Conservation (phyloP, 2,329 filamentous ascomycete genomes). For the Fonsecaea monophora region DNA sequence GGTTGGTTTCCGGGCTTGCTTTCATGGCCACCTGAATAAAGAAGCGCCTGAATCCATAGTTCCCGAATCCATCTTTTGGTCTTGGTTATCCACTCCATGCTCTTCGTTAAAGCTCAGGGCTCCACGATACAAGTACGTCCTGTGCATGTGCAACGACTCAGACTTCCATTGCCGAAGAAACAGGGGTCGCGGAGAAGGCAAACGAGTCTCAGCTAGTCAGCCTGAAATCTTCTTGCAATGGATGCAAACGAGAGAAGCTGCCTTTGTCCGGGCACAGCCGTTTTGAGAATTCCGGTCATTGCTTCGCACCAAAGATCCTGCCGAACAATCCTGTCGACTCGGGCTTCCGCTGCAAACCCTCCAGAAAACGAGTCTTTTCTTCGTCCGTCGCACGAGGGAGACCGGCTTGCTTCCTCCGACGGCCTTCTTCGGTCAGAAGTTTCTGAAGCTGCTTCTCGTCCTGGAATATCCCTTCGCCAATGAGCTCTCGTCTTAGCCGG, state of each 20-base stretch:
- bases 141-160: too few relatives aligned
- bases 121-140: too few relatives aligned
- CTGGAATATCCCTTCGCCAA: constrained; percentile 9
- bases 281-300: not conserved
- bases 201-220: not conserved
- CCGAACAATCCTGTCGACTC: not conserved
- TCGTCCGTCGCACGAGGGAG: constrained; percentile 11
- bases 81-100: too few relatives aligned
- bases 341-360: constrained; percentile 1
- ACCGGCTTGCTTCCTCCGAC: constrained; percentile 10
- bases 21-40: too few relatives aligned
- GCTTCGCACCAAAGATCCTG: not conserved
- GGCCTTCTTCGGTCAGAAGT: constrained; percentile 15
- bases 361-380: constrained; percentile 9
- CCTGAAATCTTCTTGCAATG: not conserved
- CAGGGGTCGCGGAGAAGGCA: not conserved
- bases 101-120: too few relatives aligned
- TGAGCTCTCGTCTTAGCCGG: constrained; percentile 17
- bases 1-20: too few relatives aligned
- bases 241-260: too few relatives aligned
- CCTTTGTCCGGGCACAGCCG: not conserved
- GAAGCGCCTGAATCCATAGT: too few relatives aligned
- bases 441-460: constrained; percentile 12
- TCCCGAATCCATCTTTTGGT: too few relatives aligned
- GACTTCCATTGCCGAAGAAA: too few relatives aligned